Percentiles rank a stretch among this genome's conserved stretches.
These are phyloP conservation scores for Coniella vitis DNA, from an alignment of 2,329 filamentous ascomycete species.

Conservation along the genomic window DNA sequence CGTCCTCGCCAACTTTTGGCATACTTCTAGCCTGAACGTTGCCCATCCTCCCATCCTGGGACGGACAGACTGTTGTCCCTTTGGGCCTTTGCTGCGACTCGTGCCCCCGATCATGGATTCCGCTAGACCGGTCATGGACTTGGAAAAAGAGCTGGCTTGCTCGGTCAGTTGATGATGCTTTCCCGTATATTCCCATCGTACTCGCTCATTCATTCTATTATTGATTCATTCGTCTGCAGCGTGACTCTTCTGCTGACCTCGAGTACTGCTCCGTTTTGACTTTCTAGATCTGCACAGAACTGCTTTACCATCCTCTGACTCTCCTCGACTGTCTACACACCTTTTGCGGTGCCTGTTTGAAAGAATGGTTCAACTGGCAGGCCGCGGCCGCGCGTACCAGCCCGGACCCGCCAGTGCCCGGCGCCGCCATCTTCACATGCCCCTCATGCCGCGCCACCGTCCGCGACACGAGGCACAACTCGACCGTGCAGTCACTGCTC, in stretches of 20 bases:
- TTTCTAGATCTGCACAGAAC: slow-evolving; percentile 85
- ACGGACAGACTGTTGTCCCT: too few relatives aligned
- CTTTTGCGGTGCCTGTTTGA: slow-evolving; percentile 90
- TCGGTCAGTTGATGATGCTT: slow-evolving; percentile 57
- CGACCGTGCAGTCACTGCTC: slow-evolving; percentile 79
- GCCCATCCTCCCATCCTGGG: neutral
- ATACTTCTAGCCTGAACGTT: neutral
- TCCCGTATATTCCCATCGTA: too few relatives aligned
- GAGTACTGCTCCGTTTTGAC: slow-evolving; percentile 3
- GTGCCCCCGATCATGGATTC: slow-evolving; percentile 33
- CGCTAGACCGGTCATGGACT: slow-evolving; percentile 52
- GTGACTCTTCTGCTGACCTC: slow-evolving; percentile 6
- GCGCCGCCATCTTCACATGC: slow-evolving; percentile 66
- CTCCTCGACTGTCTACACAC: slow-evolving; percentile 92
- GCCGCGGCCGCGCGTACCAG: slow-evolving; percentile 49
- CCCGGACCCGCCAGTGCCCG: slow-evolving; percentile 41
- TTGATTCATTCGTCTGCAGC: too few relatives aligned
- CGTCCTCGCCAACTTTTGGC: too few relatives aligned
- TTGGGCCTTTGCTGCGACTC: neutral
- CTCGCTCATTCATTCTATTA: too few relatives aligned
- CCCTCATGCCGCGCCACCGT: slow-evolving; percentile 86
- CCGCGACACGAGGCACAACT: slow-evolving; percentile 82
- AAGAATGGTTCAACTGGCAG: slow-evolving; percentile 91
- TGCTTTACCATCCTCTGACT: slow-evolving; percentile 84
- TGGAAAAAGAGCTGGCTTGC: slow-evolving; percentile 92